Conservation (phyloP, 805 yeast genomes). For the Kodamaea leandrae region DNA sequence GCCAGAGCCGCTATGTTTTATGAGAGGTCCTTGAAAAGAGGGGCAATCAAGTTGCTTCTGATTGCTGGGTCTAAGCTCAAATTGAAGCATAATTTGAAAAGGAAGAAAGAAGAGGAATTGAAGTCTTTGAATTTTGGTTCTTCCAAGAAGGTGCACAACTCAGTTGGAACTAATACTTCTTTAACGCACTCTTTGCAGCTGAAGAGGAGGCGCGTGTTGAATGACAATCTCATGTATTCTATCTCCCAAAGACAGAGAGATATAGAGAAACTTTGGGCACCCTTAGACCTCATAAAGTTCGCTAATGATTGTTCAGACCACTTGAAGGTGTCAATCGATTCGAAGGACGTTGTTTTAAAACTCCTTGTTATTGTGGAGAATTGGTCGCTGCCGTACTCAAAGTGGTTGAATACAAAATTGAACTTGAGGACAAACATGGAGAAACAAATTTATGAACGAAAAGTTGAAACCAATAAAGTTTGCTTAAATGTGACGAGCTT, state of each 20-base stretch:
- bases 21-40: slow-evolving; percentile 27
- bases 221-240: slow-evolving; percentile 10
- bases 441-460: slow-evolving; percentile 25
- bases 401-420: slow-evolving; percentile 50
- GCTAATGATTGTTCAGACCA: slow-evolving; percentile 27
- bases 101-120: slow-evolving; percentile 34
- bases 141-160: slow-evolving; percentile 19
- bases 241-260: slow-evolving; percentile 29
- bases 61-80: slow-evolving; percentile 21
- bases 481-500: slow-evolving; percentile 38
- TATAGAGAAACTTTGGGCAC: slow-evolving; percentile 47
- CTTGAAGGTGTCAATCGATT: slow-evolving; percentile 22
- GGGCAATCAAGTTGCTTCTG: slow-evolving; percentile 30
- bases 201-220: slow-evolving; percentile 14
- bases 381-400: slow-evolving; percentile 47
- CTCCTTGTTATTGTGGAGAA: slow-evolving; percentile 46
- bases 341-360: slow-evolving; percentile 25
- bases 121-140: slow-evolving; percentile 22
- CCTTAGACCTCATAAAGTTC: slow-evolving; percentile 38
- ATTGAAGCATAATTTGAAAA: slow-evolving; percentile 24
- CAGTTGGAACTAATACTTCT: slow-evolving; percentile 12
- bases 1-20: slow-evolving; percentile 45
- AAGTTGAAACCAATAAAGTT: slow-evolving; percentile 24
- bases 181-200: slow-evolving; percentile 13
- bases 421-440: slow-evolving; percentile 31